phyloP scores from a whole-genome alignment of 352 stramenopile species.

The Thalassiosira allenii region DNA sequence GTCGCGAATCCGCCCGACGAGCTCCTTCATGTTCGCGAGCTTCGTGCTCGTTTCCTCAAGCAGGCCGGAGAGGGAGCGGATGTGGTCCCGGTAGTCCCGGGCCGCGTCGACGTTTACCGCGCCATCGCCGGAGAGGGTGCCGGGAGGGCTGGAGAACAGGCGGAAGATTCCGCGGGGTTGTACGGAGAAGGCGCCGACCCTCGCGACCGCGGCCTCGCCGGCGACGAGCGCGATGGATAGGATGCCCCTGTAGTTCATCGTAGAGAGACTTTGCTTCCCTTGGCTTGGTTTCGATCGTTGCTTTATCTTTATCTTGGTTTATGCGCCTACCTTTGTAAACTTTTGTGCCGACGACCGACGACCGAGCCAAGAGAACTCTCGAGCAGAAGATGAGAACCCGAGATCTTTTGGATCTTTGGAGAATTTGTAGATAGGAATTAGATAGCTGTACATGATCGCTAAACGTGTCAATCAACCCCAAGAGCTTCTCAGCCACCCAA shows the following conservation, averaged over 20 bases:
- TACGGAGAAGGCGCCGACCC: background rate
- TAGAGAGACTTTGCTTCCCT: too few species aligned
- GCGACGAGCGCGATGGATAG: background rate
- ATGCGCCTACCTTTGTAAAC: too few species aligned
- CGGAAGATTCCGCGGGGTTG: background rate
- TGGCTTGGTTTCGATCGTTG: too few species aligned
- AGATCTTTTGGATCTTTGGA: too few species aligned
- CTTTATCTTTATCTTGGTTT: background rate
- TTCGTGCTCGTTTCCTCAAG: conserved; percentile 28
- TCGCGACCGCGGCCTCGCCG: too few species aligned
- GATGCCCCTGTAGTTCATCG: background rate
- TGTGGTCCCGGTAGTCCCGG: conserved; percentile 20
- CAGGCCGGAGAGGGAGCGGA: conserved; percentile 2
- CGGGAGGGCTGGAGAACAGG: conserved; percentile 5
- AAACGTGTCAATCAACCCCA: too few species aligned
- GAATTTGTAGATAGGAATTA: too few species aligned
- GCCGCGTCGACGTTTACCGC: background rate
- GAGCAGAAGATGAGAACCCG: too few species aligned
- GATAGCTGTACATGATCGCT: too few species aligned
- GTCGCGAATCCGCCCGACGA: conserved; percentile 13
- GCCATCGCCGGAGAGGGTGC: background rate
- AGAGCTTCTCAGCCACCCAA: too few species aligned
- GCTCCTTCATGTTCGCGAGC: conserved; percentile 25
- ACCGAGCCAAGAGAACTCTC: too few species aligned
- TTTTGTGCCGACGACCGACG: too few species aligned